A percentile compares a stretch with the other conserved stretches of the same genome.
phyloP scores from a whole-genome alignment of 164 flowering plant genomes.

The Vitis rupestris region DNA sequence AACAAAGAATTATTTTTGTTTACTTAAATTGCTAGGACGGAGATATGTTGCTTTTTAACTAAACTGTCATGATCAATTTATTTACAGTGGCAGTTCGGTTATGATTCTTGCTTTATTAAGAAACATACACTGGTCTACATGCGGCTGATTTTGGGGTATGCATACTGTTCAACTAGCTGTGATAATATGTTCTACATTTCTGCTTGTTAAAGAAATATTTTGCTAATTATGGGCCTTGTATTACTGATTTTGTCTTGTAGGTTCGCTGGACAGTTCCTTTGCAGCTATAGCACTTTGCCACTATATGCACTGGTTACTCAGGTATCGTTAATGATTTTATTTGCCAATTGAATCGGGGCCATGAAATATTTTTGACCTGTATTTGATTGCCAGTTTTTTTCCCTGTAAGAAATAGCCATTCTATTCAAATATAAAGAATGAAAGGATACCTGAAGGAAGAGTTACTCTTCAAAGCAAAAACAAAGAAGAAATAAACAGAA shows the following conservation, averaged over 20 bases:
- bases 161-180: not conserved
- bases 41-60: not conserved
- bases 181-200: not conserved
- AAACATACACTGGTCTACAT: constrained; percentile 77
- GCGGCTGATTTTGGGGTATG: constrained; percentile 82
- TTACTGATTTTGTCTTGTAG: constrained; percentile 23
- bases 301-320: constrained; percentile 96
- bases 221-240: constrained; percentile 3
- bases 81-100: constrained; percentile 97
- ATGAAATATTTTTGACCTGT: not conserved
- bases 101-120: constrained; percentile 83
- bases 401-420: too few species aligned
- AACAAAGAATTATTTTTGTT: too few species aligned
- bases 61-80: constrained; percentile 5
- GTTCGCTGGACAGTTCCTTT: constrained; percentile 85
- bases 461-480: too few species aligned
- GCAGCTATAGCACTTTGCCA: constrained; percentile 98
- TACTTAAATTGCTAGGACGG: too few species aligned
- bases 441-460: too few species aligned
- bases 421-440: too few species aligned
- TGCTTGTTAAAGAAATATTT: not conserved
- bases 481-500: too few species aligned
- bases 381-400: too few species aligned
- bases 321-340: constrained; percentile 39
- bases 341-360: not conserved